Conservation (phyloP, 768 basidiomycete species). For the Neoboletus magnificus region DNA sequence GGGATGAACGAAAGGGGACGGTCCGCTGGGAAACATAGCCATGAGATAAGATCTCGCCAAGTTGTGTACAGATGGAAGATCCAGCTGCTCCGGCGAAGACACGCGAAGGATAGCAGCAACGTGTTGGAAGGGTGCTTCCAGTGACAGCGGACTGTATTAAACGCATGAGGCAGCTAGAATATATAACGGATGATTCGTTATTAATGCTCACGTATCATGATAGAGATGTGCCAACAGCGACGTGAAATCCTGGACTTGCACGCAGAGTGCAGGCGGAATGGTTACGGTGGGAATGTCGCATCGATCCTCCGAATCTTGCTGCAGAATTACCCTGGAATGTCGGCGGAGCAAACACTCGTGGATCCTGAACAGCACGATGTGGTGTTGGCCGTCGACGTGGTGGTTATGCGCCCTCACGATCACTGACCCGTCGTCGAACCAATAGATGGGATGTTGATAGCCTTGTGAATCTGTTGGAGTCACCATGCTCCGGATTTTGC, state of each 20-base stretch:
- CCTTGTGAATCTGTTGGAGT: neutral
- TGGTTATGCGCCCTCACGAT: slow-evolving; percentile 42
- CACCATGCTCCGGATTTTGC: neutral
- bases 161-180: neutral
- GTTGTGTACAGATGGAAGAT: slow-evolving; percentile 52
- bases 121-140: slow-evolving; percentile 42
- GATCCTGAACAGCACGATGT: slow-evolving; percentile 47
- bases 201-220: slow-evolving; percentile 56
- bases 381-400: neutral
- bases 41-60: slow-evolving; percentile 42
- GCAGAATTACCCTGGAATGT: slow-evolving; percentile 38
- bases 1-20: slow-evolving; percentile 40
- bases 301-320: neutral
- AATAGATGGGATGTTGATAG: slow-evolving; percentile 48
- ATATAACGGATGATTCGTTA: neutral
- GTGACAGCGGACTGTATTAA: slow-evolving; percentile 47
- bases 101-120: slow-evolving; percentile 56
- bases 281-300: slow-evolving; percentile 16
- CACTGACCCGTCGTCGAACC: slow-evolving; percentile 66
- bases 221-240: slow-evolving; percentile 62
- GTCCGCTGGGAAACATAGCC: slow-evolving; percentile 48
- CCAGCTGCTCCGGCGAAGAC: slow-evolving; percentile 51
- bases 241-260: slow-evolving; percentile 48
- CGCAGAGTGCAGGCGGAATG: slow-evolving; percentile 38
- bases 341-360: slow-evolving; percentile 51